Percentiles rank a stretch among this genome's conserved stretches.
phyloP scores from a whole-genome alignment of 495 filamentous ascomycete genomes.

The Hypoxylon perforatum region DNA sequence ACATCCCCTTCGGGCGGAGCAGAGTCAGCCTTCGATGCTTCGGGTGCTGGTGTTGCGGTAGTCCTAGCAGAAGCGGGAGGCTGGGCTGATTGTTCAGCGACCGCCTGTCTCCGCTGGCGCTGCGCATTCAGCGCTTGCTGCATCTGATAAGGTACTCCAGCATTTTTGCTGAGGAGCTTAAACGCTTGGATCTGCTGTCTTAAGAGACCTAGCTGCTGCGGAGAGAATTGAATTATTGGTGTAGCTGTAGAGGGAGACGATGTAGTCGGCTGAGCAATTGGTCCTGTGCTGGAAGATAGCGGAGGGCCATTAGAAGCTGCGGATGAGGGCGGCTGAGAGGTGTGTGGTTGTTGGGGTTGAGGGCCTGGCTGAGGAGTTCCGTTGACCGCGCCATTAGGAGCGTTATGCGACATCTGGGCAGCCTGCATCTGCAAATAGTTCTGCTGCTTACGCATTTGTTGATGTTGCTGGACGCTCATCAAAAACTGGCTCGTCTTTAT shows the following conservation, averaged over 20 bases:
- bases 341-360: slow-evolving; percentile 48
- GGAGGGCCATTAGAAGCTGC: slow-evolving; percentile 49
- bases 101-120: slow-evolving; percentile 70
- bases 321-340: slow-evolving; percentile 46
- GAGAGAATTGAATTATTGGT: slow-evolving; percentile 67
- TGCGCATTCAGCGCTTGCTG: slow-evolving; percentile 81
- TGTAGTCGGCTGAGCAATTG: slow-evolving; percentile 42
- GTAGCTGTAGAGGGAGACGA: slow-evolving; percentile 56
- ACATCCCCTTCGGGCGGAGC: slow-evolving; percentile 41
- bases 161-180: slow-evolving; percentile 82
- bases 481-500: slow-evolving; percentile 77
- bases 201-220: slow-evolving; percentile 75
- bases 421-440: slow-evolving; percentile 51
- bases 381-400: slow-evolving; percentile 59
- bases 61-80: slow-evolving; percentile 41
- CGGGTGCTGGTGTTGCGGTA: slow-evolving; percentile 60
- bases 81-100: slow-evolving; percentile 63
- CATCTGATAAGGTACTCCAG: slow-evolving; percentile 75
- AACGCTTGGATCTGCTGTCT: slow-evolving; percentile 85
- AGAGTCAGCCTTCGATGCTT: slow-evolving; percentile 41
- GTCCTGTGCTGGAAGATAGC: slow-evolving; percentile 44
- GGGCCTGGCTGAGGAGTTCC: slow-evolving; percentile 50
- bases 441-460: slow-evolving; percentile 59
- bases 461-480: slow-evolving; percentile 71
- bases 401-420: slow-evolving; percentile 51